Evolutionary conservation across 2,329 filamentous ascomycete genomes (phyloP).

Genomic region (Xylariaceae sp.): DNA sequence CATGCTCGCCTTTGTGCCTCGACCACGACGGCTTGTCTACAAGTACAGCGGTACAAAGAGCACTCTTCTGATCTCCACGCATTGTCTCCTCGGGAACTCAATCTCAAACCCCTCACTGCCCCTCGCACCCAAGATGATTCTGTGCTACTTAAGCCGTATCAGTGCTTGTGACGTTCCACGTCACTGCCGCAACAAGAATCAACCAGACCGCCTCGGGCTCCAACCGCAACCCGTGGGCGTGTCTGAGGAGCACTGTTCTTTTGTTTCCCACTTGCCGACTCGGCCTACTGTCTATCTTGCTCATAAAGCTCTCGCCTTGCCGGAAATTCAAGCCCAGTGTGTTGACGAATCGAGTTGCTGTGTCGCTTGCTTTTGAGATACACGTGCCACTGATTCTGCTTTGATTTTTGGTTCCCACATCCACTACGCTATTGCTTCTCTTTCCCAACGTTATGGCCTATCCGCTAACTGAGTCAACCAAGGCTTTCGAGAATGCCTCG

Average conservation of each 20-base stretch:
- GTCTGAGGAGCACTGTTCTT: not conserved
- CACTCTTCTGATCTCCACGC: slow-evolving; percentile 1
- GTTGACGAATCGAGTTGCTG: not conserved
- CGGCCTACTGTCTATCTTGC: not conserved
- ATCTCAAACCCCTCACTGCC: not conserved
- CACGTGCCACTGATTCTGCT: not conserved
- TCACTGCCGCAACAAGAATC: too few relatives aligned
- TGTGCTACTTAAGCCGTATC: too few relatives aligned
- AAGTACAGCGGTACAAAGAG: slow-evolving; percentile 5
- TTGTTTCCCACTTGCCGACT: not conserved
- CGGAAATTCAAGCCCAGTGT: not conserved
- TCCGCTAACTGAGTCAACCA: slow-evolving; percentile 33
- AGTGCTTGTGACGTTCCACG: too few relatives aligned
- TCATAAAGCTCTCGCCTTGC: not conserved
- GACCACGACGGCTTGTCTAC: slow-evolving; percentile 3
- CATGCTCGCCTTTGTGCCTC: slow-evolving; percentile 3
- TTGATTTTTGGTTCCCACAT: not conserved
- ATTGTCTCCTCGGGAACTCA: too few relatives aligned
- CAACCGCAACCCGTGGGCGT: too few relatives aligned
- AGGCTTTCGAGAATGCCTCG: slow-evolving; percentile 99
- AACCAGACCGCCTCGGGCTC: too few relatives aligned
- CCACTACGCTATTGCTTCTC: not conserved
- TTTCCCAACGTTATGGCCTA: slow-evolving; percentile 6
- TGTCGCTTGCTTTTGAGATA: not conserved
- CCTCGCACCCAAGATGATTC: too few relatives aligned